Base-by-base conservation (phyloP, 2,329 filamentous ascomycete species). In the Aspergillus novoparasiticus region DNA sequence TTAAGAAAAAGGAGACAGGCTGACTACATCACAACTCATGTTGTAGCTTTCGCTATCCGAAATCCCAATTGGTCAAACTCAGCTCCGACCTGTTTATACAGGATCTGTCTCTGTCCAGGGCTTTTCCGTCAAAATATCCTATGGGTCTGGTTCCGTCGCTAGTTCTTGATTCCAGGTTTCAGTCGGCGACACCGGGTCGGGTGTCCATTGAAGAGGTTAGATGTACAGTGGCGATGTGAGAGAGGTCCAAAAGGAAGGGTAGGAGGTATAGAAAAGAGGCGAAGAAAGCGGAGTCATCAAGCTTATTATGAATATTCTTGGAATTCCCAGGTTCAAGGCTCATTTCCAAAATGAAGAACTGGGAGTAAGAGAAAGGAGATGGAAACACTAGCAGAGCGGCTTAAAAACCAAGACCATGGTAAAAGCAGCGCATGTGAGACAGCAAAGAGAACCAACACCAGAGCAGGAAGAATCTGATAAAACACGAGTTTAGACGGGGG, bases 401-500 rank as follows among this genome's bases (percentile, higher is more conserved):
- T 51, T 21, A 32, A 54, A 62, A 45, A 56, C 55, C 28, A 57
- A 48, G 41, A 41, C 19, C 50, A 50, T 32, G 23, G 21, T 48
- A 59, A 58, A 16, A 58, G 59, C 28, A 58, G 55, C 28, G 28
- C 48, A 51, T 30, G 16, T 51, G 16, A 21, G 48, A 51, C 48
- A 32, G 28, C 46, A 21, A 21, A 16, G 14, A 51, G 16, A 23
- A 55, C 45, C 50, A 60, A 56, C 32, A 45, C 45, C 39, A 55
- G 55, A 45, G 23, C 23, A 59, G 50, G 10, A 36, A 41, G 16
- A 54, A 65, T 51, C 55, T 32, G 36, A 64, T 60, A 50, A 55
- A 67, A 55, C 46, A 48, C 36, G 50, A 59, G 59, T 34, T 23
- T 21, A 21, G 62, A 60, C 43, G 55, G 64, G 28, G 2, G 45